A percentile compares a stretch with the other conserved stretches of the same genome.
These are phyloP conservation scores for Monosporascus sp. DNA, from an alignment of 2,329 filamentous ascomycete genomes.

Conservation along the genomic window DNA sequence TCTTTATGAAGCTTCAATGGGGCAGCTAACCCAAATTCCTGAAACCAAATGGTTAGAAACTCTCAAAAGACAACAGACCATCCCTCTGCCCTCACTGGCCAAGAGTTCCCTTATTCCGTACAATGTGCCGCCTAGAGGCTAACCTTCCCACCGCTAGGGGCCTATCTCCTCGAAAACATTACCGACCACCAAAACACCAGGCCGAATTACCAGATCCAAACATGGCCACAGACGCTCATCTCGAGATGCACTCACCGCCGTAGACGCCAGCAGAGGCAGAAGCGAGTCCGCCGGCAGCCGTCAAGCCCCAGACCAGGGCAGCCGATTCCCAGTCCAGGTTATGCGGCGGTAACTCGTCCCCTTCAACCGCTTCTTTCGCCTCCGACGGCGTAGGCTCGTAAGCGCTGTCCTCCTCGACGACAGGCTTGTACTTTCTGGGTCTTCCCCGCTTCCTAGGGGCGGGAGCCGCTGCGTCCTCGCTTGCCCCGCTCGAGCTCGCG, in stretches of 20 bases:
- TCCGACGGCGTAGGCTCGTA: slow-evolving; percentile 34
- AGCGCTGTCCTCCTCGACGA: slow-evolving; percentile 23
- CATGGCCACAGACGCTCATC: slow-evolving; percentile 16
- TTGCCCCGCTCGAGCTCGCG: slow-evolving; percentile 14
- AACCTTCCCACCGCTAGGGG: no score
- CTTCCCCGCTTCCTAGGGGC: slow-evolving; percentile 13
- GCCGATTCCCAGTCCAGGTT: slow-evolving; percentile 42
- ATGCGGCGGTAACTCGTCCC: slow-evolving; percentile 34
- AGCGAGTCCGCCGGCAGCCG: slow-evolving; percentile 38
- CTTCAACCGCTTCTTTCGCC: slow-evolving; percentile 27
- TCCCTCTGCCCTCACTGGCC: no score
- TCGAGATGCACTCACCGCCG: slow-evolving; percentile 39
- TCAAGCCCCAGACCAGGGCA: slow-evolving; percentile 41
- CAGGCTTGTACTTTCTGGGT: slow-evolving; percentile 14
- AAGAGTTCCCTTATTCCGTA: no score
- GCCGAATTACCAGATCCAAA: no score
- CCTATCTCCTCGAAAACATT: not conserved
- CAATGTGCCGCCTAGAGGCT: no score
- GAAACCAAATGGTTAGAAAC: no score
- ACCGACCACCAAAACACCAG: no score
- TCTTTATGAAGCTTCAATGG: no score
- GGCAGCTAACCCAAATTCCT: no score
- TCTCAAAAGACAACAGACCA: no score
- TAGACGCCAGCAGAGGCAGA: slow-evolving; percentile 39
- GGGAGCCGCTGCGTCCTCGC: slow-evolving; percentile 8